These are phyloP conservation scores for Sphaerobolus stellatus DNA, from an alignment of 1,284 basidiomycete species.

Conservation along the genomic window DNA sequence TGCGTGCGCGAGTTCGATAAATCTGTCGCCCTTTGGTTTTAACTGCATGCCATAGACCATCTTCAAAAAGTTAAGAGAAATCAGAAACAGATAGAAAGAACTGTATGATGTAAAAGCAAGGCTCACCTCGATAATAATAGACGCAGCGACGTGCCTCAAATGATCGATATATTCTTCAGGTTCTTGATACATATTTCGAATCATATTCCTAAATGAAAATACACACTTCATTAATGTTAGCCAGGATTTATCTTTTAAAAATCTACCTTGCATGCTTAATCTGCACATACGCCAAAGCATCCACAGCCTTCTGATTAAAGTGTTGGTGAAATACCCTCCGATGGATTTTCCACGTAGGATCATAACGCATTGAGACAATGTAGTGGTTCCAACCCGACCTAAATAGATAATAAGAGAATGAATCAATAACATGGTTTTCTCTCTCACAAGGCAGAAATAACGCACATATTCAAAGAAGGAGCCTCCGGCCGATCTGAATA, in stretches of 20 bases:
- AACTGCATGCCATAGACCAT: slow-evolving; percentile 5
- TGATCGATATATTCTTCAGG: not conserved
- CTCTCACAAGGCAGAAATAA: no score
- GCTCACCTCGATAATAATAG: not conserved
- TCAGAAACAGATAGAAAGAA: not conserved
- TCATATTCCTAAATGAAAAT: not conserved
- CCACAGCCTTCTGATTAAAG: slow-evolving; percentile 20
- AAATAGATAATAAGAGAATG: no score
- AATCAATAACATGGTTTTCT: no score
- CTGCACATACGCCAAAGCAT: slow-evolving; percentile 14
- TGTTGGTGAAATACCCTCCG: slow-evolving; percentile 23
- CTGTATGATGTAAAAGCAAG: not conserved
- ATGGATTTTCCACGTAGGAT: slow-evolving; percentile 19
- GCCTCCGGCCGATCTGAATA: slow-evolving; percentile 64
- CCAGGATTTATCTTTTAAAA: not conserved
- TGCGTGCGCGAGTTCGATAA: not conserved
- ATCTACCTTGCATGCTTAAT: not conserved
- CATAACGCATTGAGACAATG: slow-evolving; percentile 21
- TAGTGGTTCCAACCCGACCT: slow-evolving; percentile 15
- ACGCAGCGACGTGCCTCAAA: not conserved
- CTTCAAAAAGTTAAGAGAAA: no score
- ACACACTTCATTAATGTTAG: not conserved
- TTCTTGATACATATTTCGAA: not conserved
- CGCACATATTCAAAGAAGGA: not conserved
- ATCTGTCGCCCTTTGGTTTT: slow-evolving; percentile 1